Base-by-base conservation (phyloP, 176 grass and related monocot species). In the Microstegium vimineum region DNA sequence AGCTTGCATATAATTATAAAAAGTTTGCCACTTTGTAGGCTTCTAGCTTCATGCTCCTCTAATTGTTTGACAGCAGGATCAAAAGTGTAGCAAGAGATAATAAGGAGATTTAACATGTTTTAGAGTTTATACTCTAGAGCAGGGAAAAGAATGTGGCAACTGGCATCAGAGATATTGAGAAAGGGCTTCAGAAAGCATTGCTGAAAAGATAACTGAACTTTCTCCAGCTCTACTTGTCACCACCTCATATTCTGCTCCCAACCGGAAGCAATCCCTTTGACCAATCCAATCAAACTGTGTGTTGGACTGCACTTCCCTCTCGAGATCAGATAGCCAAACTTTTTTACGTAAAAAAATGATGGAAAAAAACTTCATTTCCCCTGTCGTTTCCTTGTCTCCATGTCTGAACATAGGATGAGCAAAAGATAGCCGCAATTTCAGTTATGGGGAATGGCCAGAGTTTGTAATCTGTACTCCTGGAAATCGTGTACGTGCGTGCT, bases 121-220 rank as follows among this genome's bases (percentile, higher is more conserved):
- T 84, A 28, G 54, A 11, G 54, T 59, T 59, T 59, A 28, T 10
- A 52, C 62, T 40, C 38, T 17, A 56, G 65, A 45, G 22, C 72
- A 81, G 43, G 76, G 83, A 17, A 77, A 89, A 71, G 78, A 82
- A 90, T 86, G 88, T 73, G 87, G 79, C 73, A 37, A 79, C 75
- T 74, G 40, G 60, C 68, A 40, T 0, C 25, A 30, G 40, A 46
- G 23, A 31, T 49, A 77, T 28, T 34, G 52, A 30, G 43, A 65
- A 65, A 76, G 45, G 17, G 51, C 66, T 40, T 89, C 71, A 68
- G 64, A 81, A 86, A 72, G 82, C 22, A 28, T 64, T 23, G 13
- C 45, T 66, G 73, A 82, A 89, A 89, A 86, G 73, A 82, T 73
- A 49, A 86, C 82, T 77, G 72, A 86, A 45, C 88, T 90, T 90